phyloP scores from a whole-genome alignment of 148 eudicot genomes.

The Mesembryanthemum crystallinum region DNA sequence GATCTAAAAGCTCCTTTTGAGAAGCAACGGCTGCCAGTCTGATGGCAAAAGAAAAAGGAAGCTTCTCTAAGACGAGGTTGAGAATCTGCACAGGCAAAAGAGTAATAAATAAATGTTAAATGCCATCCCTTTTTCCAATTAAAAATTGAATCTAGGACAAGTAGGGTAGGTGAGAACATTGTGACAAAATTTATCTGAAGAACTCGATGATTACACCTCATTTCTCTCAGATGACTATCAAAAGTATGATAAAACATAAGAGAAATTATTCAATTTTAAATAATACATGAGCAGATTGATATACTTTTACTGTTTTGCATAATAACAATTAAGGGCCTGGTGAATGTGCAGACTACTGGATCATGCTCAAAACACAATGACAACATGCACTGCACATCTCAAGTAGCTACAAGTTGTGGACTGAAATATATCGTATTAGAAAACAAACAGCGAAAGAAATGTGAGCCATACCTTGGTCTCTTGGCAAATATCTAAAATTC shows the following conservation, averaged over 20 bases:
- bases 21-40: slow-evolving; percentile 75
- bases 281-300: not conserved
- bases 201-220: not conserved
- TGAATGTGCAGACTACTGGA: not conserved
- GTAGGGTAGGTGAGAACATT: not conserved
- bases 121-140: not conserved
- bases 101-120: not conserved
- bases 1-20: slow-evolving; percentile 66
- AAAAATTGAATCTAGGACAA: not conserved
- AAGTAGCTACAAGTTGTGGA: not conserved
- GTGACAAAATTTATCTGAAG: not conserved
- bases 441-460: not conserved
- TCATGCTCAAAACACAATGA: not conserved
- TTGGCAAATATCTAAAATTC: slow-evolving; percentile 70
- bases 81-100: slow-evolving; percentile 52
- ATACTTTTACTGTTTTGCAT: not conserved
- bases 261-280: not conserved
- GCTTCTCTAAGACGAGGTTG: slow-evolving; percentile 61
- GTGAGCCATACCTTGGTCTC: slow-evolving; percentile 60
- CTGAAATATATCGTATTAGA: not conserved
- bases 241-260: not conserved
- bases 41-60: slow-evolving; percentile 64
- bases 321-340: not conserved
- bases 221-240: not conserved
- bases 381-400: not conserved